A percentile compares a stretch with the other conserved stretches of the same genome.
phyloP scores from a whole-genome alignment of 2,329 filamentous ascomycete genomes.

The Aspergillus melleus region DNA sequence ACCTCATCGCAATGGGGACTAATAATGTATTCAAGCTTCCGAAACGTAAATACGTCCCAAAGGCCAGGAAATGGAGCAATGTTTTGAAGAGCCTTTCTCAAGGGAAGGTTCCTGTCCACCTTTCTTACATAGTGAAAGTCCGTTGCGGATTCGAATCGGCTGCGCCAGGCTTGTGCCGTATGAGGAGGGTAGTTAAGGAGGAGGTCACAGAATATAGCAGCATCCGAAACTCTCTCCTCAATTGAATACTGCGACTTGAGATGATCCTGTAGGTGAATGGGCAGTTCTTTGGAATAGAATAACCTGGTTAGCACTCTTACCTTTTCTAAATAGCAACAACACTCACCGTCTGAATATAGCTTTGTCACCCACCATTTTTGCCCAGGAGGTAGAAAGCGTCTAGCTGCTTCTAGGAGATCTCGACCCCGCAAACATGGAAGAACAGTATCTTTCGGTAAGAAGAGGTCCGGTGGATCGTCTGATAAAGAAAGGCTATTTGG shows the following conservation, averaged over 20 bases:
- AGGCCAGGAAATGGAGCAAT: background rate
- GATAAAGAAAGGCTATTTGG: background rate
- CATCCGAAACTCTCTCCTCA: background rate
- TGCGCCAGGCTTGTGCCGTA: background rate
- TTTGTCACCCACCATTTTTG: background rate
- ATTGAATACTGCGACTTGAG: background rate
- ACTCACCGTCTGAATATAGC: background rate
- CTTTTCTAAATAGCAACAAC: too few species aligned
- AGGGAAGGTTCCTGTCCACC: background rate
- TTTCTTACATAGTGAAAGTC: slow-evolving; percentile 1
- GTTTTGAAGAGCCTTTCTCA: background rate
- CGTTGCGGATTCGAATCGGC: background rate
- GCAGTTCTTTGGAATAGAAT: background rate
- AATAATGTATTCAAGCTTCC: background rate
- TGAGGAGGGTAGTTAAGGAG: background rate
- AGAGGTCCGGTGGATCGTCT: background rate
- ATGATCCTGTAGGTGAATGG: background rate
- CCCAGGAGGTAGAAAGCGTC: slow-evolving; percentile 1
- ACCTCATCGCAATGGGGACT: background rate
- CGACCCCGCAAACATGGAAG: slow-evolving; percentile 1
- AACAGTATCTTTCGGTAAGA: background rate
- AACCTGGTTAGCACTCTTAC: background rate
- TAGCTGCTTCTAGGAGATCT: background rate
- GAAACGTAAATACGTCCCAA: slow-evolving; percentile 1
- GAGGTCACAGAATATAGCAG: background rate